Percentiles rank a stretch among this genome's conserved stretches.
These are phyloP conservation scores for Mycena alexandri DNA, from an alignment of 768 basidiomycete genomes.

Conservation along the genomic window DNA sequence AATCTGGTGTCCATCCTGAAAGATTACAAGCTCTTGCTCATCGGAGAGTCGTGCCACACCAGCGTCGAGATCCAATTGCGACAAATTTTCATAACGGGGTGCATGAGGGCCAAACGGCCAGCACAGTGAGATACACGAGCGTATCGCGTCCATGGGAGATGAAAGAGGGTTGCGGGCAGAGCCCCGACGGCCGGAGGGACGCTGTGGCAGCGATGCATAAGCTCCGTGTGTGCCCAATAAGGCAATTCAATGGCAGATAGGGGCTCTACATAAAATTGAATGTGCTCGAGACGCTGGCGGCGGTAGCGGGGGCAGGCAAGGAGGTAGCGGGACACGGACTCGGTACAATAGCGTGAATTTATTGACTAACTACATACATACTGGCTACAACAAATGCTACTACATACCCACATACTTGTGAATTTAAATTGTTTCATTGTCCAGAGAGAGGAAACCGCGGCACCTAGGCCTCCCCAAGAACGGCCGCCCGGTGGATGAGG, in stretches of 20 bases:
- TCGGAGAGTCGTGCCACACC: slow-evolving; percentile 23
- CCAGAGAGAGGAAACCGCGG: not conserved
- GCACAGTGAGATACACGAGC: slow-evolving; percentile 22
- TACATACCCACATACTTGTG: slow-evolving; percentile 8
- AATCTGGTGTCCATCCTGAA: slow-evolving; percentile 28
- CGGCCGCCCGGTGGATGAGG: slow-evolving; percentile 13
- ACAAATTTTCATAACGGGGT: slow-evolving; percentile 23
- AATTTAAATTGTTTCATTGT: slow-evolving; percentile 1
- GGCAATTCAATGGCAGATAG: not conserved
- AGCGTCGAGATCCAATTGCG: slow-evolving; percentile 29
- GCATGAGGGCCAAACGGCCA: slow-evolving; percentile 25
- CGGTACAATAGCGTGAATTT: no score
- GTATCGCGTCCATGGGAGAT: slow-evolving; percentile 24
- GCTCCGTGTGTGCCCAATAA: no score
- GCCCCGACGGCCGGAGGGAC: not conserved
- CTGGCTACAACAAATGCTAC: not conserved
- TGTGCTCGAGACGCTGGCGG: no score
- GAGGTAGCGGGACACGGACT: no score
- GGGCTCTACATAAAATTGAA: no score
- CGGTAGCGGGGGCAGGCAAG: no score
- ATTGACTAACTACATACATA: no score
- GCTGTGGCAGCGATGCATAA: no score
- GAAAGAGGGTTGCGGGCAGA: not conserved
- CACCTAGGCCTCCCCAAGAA: not conserved
- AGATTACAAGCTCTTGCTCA: slow-evolving; percentile 31